A percentile compares a stretch with the other conserved stretches of the same genome.
Conservation (phyloP, 192 early-diverging fungal genomes). For the Entrophospora sp. region DNA sequence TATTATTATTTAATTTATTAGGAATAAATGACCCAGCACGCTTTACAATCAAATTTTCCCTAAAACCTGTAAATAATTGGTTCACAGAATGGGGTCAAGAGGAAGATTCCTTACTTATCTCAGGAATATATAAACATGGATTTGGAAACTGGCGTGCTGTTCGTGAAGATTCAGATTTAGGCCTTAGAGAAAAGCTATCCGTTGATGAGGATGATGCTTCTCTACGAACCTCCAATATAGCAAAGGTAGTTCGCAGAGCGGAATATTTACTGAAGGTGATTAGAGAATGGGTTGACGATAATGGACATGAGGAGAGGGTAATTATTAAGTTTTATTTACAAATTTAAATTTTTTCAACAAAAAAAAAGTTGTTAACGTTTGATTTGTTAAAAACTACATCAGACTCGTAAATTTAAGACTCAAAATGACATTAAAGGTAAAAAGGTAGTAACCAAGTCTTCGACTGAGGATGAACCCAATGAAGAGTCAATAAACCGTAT, state of each 20-base stretch:
- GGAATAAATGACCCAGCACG: conserved; percentile 42
- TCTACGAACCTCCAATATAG: conserved; percentile 37
- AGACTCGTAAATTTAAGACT: not conserved
- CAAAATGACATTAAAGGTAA: not conserved
- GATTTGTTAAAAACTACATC: not conserved
- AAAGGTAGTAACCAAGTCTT: not conserved
- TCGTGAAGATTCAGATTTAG: conserved; percentile 68
- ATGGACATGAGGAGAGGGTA: conserved; percentile 13
- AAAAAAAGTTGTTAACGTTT: conserved; percentile 11
- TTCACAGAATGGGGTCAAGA: conserved; percentile 74
- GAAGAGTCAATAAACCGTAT: conserved; percentile 37
- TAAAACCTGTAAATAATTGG: conserved; percentile 86
- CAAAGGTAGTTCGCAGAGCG: conserved; percentile 68
- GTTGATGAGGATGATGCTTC: conserved; percentile 35
- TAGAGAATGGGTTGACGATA: conserved; percentile 51
- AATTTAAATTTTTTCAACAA: conserved; percentile 13
- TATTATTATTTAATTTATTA: conserved; percentile 15
- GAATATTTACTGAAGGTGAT: conserved; percentile 84
- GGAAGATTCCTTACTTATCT: conserved; percentile 93
- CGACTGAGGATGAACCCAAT: not conserved
- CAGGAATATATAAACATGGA: conserved; percentile 90
- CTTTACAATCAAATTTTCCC: conserved; percentile 70
- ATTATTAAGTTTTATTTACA: conserved; percentile 9
- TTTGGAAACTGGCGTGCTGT: conserved; percentile 89
- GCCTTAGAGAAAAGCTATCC: conserved; percentile 81